phyloP scores from a whole-genome alignment of 768 basidiomycete genomes.

The Tulasnella sp. region DNA sequence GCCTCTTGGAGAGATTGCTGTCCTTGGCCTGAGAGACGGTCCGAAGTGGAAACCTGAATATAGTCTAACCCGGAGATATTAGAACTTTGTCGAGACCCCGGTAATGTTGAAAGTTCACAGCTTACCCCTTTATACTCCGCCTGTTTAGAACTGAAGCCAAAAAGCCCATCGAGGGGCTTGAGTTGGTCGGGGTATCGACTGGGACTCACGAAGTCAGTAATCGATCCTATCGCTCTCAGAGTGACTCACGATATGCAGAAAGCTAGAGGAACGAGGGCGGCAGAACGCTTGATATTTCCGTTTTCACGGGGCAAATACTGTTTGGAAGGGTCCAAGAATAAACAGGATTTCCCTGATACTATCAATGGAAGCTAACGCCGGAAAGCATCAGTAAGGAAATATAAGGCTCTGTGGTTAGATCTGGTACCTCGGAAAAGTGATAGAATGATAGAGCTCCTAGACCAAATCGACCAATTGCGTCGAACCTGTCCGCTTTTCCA shows the following conservation, averaged over 20 bases:
- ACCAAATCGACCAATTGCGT: slow-evolving; percentile 17
- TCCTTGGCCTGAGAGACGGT: slow-evolving; percentile 30
- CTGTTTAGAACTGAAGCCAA: slow-evolving; percentile 38
- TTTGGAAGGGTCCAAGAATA: slow-evolving; percentile 49
- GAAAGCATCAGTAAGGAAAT: background rate
- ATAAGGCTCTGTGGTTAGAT: background rate
- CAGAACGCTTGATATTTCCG: background rate
- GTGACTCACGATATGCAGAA: background rate
- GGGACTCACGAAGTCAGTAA: background rate
- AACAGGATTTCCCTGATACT: slow-evolving; percentile 35
- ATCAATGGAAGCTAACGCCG: slow-evolving; percentile 35
- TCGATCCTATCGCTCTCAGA: background rate
- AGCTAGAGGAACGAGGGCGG: background rate
- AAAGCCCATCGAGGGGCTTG: slow-evolving; percentile 40
- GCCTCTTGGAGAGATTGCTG: background rate
- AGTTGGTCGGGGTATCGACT: slow-evolving; percentile 47
- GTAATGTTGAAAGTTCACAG: background rate
- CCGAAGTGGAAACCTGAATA: slow-evolving; percentile 49
- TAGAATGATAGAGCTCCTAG: slow-evolving; percentile 19
- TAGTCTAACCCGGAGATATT: slow-evolving; percentile 38
- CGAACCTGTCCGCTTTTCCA: background rate
- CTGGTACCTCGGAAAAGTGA: slow-evolving; percentile 4
- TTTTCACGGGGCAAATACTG: slow-evolving; percentile 38
- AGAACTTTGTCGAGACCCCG: slow-evolving; percentile 5
- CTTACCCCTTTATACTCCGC: slow-evolving; percentile 44